Evolutionary conservation across 441 rosid genomes (phyloP).

Genomic region (Eugenia klotzschiana): DNA sequence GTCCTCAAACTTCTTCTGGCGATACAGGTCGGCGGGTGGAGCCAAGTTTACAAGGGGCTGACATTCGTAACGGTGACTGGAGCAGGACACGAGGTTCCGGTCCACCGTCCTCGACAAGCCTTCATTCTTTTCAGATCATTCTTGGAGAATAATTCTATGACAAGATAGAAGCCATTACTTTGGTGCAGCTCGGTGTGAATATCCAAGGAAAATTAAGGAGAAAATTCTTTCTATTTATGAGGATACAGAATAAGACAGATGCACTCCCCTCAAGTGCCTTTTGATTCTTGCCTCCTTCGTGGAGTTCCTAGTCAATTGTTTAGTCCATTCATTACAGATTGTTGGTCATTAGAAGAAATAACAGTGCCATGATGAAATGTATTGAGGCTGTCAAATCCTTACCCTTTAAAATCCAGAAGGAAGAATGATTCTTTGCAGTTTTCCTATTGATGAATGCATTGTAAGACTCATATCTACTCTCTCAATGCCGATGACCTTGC

Average conservation of each 20-base stretch:
- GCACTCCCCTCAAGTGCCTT: constrained; percentile 16
- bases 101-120: constrained; percentile 62
- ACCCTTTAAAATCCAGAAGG: not conserved
- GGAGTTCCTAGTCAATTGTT: not conserved
- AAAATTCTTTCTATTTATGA: constrained; percentile 1
- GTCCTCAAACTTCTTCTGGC: not conserved
- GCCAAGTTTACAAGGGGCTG: constrained; percentile 74
- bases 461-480: not conserved
- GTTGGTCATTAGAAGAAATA: not conserved
- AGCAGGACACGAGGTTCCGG: constrained; percentile 88
- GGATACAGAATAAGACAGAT: not conserved
- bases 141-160: constrained; percentile 60
- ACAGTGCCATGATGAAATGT: not conserved
- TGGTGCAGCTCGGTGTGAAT: not conserved
- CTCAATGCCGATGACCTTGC: not conserved
- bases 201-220: not conserved
- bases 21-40: constrained; percentile 85
- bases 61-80: constrained; percentile 69
- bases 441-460: not conserved
- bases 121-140: constrained; percentile 74
- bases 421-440: not conserved
- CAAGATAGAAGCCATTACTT: constrained; percentile 6
- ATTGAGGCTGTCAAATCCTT: not conserved
- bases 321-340: not conserved
- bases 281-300: not conserved